These are phyloP conservation scores for Kitagawia praeruptora DNA, from an alignment of 129 eudicot genomes.

Conservation along the genomic window DNA sequence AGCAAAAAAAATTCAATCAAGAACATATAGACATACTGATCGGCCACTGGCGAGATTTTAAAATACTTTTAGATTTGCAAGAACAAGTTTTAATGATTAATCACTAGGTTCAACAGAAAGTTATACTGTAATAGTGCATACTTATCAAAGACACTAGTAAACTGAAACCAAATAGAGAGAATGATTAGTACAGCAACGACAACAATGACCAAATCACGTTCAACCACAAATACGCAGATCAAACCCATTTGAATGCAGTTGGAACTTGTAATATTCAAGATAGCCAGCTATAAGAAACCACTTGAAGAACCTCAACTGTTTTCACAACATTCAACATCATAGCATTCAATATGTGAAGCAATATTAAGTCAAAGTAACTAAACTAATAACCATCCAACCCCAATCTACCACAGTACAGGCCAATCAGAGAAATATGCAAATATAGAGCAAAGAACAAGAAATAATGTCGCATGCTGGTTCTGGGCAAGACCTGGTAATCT, in stretches of 20 bases:
- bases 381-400: neutral
- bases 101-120: too few species aligned
- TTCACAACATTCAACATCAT: neutral
- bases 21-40: too few species aligned
- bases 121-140: too few species aligned
- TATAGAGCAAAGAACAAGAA: neutral
- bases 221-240: neutral
- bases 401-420: neutral
- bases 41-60: too few species aligned
- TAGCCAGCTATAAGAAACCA: neutral
- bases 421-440: neutral
- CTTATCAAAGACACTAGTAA: neutral
- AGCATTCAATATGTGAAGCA: neutral
- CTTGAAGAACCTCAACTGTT: neutral
- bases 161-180: neutral
- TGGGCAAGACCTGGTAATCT: neutral
- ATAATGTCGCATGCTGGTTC: neutral
- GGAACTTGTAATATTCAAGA: neutral
- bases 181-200: neutral
- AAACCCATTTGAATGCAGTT: neutral
- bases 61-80: too few species aligned
- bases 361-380: neutral
- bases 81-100: too few species aligned
- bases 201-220: neutral
- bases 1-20: too few species aligned